A percentile compares a stretch with the other conserved stretches of the same genome.
Evolutionary conservation across 2,329 filamentous ascomycete species (phyloP).

Genomic region (Plenodomus tracheiphilus): DNA sequence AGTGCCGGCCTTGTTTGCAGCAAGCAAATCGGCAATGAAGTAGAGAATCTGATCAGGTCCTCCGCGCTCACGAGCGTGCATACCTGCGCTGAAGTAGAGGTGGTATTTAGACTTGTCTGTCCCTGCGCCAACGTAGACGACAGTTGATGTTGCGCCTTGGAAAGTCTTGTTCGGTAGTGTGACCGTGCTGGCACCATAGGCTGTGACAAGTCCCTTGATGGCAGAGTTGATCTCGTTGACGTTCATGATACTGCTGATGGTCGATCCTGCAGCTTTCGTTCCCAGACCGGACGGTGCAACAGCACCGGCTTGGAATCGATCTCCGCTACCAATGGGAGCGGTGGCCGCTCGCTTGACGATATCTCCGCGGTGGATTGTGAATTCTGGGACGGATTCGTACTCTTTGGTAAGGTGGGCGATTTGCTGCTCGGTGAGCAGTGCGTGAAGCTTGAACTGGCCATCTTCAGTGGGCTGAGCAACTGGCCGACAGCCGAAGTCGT

Average conservation of each 20-base stretch:
- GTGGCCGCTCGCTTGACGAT: conserved; percentile 34
- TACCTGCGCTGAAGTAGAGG: conserved; percentile 57
- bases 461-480: conserved; percentile 34
- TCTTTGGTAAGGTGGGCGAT: conserved; percentile 35
- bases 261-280: conserved; percentile 40
- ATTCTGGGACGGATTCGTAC: conserved; percentile 23
- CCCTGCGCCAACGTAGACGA: conserved; percentile 51
- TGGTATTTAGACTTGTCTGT: conserved; percentile 48
- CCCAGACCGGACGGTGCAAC: conserved; percentile 50
- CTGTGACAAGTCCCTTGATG: conserved; percentile 48
- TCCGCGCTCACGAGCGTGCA: conserved; percentile 63
- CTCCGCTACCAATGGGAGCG: conserved; percentile 43
- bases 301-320: conserved; percentile 48
- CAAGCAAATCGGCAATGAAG: conserved; percentile 61
- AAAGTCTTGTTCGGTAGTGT: conserved; percentile 51
- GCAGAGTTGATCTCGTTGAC: conserved; percentile 51
- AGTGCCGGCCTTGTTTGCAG: conserved; percentile 53
- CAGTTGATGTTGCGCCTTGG: conserved; percentile 47
- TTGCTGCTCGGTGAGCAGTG: conserved; percentile 39
- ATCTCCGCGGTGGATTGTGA: conserved; percentile 25
- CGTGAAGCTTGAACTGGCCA: conserved; percentile 37
- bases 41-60: conserved; percentile 61
- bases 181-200: conserved; percentile 49
- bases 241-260: conserved; percentile 52
- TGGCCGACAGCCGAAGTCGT: conserved; percentile 42